Evolutionary conservation across 2,329 filamentous ascomycete species (phyloP).

Genomic region (Apiospora marii): DNA sequence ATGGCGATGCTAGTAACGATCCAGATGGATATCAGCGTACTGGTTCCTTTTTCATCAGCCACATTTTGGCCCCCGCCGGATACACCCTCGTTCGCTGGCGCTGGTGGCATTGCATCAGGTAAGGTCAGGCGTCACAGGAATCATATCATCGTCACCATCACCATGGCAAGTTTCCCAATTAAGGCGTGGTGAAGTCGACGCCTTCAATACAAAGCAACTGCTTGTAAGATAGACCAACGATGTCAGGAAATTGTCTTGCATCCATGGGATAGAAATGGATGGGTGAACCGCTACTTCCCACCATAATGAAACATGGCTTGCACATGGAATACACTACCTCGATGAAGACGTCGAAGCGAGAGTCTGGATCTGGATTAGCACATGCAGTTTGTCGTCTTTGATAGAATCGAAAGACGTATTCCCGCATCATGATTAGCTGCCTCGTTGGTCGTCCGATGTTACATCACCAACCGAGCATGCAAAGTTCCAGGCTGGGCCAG

Average conservation of each 20-base stretch:
- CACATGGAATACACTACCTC: not conserved
- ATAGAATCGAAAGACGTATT: not conserved
- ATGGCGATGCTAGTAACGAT: slow-evolving; percentile 40
- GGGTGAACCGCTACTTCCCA: not conserved
- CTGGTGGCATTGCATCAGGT: not conserved
- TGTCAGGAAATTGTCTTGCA: not conserved
- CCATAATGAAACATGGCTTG: slow-evolving; percentile 2
- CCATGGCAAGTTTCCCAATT: not conserved
- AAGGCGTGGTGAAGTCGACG: not conserved
- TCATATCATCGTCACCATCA: too few relatives aligned
- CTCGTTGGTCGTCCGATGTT: not conserved
- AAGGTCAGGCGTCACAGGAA: not conserved
- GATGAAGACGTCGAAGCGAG: not conserved
- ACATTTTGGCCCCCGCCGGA: not conserved
- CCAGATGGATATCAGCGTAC: slow-evolving; percentile 42
- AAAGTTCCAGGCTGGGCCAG: not conserved
- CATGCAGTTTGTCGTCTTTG: not conserved
- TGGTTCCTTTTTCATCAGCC: slow-evolving; percentile 34
- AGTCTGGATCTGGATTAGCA: not conserved
- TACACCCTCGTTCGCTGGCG: not conserved
- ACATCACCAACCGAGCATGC: not conserved
- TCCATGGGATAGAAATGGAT: not conserved
- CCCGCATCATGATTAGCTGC: not conserved
- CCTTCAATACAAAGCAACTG: not conserved
- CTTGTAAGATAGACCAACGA: too few relatives aligned